Percentiles rank a stretch among this genome's conserved stretches.
Evolutionary conservation across 2,329 filamentous ascomycete species (phyloP).

Genomic region (Ophiostoma novo-ulmi): DNA sequence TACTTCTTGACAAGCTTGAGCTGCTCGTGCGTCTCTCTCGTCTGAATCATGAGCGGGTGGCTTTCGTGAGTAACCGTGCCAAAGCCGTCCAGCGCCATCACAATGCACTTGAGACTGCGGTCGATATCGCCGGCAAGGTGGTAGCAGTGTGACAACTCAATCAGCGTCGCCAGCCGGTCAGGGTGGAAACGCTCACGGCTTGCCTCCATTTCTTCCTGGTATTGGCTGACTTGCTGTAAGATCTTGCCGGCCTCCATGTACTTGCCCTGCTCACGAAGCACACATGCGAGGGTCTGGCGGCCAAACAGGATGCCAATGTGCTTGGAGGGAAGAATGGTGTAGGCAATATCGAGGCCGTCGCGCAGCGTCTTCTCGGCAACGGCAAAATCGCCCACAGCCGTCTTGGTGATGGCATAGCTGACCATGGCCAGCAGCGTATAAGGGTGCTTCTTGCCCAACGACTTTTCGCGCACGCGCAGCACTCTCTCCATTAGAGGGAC

Average conservation of each 20-base stretch:
- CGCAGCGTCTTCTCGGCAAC: constrained; percentile 1
- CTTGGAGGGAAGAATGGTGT: neutral
- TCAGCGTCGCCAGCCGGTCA: constrained; percentile 12
- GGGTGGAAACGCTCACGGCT: constrained; percentile 9
- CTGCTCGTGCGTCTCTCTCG: constrained; percentile 1
- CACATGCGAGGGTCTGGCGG: constrained; percentile 14
- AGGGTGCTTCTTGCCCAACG: constrained; percentile 9
- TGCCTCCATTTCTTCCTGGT: constrained; percentile 7
- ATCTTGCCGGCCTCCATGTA: neutral
- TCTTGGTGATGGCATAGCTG: constrained; percentile 12
- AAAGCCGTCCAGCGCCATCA: neutral
- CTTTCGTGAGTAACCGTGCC: neutral
- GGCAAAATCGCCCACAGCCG: neutral
- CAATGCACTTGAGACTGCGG: neutral
- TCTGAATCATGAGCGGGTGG: constrained; percentile 4
- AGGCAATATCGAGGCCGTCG: constrained; percentile 12
- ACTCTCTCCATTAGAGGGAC: constrained; percentile 9
- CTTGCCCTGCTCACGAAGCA: constrained; percentile 11
- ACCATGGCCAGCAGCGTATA: constrained; percentile 16
- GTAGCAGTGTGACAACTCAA: constrained; percentile 15
- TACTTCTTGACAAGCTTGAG: neutral
- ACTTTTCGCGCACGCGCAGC: neutral
- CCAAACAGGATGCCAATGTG: constrained; percentile 17
- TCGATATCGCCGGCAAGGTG: neutral
- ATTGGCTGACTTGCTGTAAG: neutral